Evolutionary conservation across 2,329 filamentous ascomycete genomes (phyloP).

Genomic region (Ophiostoma fasciatum): DNA sequence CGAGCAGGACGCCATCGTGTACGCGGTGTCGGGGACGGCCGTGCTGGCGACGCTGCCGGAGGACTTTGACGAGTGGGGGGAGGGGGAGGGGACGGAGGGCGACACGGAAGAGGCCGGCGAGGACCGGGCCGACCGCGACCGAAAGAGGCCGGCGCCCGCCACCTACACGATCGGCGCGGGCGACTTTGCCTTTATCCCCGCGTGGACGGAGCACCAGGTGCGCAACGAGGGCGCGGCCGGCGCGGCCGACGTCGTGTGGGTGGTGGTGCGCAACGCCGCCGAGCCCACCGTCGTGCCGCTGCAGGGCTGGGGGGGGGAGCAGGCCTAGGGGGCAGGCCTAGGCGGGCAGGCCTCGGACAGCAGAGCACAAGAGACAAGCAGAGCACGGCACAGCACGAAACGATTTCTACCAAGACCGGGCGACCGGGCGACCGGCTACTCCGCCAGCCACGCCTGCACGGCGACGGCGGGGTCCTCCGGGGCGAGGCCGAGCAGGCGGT

Average conservation of each 20-base stretch:
- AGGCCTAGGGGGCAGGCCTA: too few species aligned
- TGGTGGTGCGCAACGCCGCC: constrained; percentile 47
- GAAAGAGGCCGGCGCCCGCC: constrained; percentile 28
- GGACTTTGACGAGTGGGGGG: constrained; percentile 32
- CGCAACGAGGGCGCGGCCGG: constrained; percentile 46
- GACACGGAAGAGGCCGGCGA: constrained; percentile 30
- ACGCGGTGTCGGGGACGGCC: constrained; percentile 46
- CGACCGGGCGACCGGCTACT: too few species aligned
- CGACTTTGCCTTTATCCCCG: constrained; percentile 56
- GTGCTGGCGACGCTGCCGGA: constrained; percentile 40
- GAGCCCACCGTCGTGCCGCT: constrained; percentile 48
- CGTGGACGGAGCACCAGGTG: constrained; percentile 56
- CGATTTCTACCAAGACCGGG: too few species aligned
- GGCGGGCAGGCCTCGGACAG: too few species aligned
- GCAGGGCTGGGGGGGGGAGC: constrained; percentile 43
- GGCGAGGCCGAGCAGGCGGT: constrained; percentile 15
- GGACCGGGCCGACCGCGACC: constrained; percentile 15
- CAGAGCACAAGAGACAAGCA: too few species aligned
- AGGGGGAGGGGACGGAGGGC: constrained; percentile 27
- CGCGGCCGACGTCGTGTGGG: constrained; percentile 41
- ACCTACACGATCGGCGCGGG: constrained; percentile 45
- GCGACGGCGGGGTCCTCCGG: constrained; percentile 10
- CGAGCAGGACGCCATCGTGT: constrained; percentile 57
- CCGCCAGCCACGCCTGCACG: constrained; percentile 9
- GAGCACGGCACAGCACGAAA: too few species aligned